Evolutionary conservation across 495 filamentous ascomycete genomes (phyloP), one percentile per base, ranked within the genome.

Genomic region (Niebla homalea): DNA sequence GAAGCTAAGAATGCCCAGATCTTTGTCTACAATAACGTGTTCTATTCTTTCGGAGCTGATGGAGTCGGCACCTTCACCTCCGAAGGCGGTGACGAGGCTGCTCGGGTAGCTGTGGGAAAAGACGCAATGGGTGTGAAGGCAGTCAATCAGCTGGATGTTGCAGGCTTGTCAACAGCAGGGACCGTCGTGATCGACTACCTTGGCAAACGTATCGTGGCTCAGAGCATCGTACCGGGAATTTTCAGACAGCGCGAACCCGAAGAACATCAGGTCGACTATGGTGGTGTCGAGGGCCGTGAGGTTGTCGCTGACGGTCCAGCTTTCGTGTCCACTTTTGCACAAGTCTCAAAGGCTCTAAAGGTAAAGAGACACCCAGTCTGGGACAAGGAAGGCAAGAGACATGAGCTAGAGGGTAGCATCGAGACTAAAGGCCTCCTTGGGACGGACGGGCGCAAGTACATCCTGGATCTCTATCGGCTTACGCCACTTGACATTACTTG

Each of bases 21-120:
- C 54, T 99, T 95, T 62, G 89, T 99, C 15, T 97, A 96, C 69
- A 97, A 97, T 71, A 97, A 97, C 67, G 84, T 99, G 51, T 99
- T 99, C 72, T 97, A 90, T 72, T 97, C 92, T 3, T 96, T 94
- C 60, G 93, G 93, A 54, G 92, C 90, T 38, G 93, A 99, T 63
- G 93, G 93, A 38, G 92, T 97, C 46, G 89, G 90, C 29, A 99
- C 93, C 29, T 99, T 99, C 69, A 86, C 87, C 23, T 85, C 79
- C 22, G 92, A 97, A 70, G 93, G 93, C 51, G 93, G 93, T 16
- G 90, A 99, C 61, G 93, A 99, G 66, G 93, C 93, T 39, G 93
- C 93, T 11, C 78, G 92, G 36, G 89, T 97, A 41, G 93, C 93
- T 26, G 93, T 93, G 11, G 92, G 90, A 37, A 99, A 97, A 70